Evolutionary conservation across 2,329 filamentous ascomycete genomes (phyloP), one percentile per base, ranked within the genome.

Genomic region (Xylariales sp.): DNA sequence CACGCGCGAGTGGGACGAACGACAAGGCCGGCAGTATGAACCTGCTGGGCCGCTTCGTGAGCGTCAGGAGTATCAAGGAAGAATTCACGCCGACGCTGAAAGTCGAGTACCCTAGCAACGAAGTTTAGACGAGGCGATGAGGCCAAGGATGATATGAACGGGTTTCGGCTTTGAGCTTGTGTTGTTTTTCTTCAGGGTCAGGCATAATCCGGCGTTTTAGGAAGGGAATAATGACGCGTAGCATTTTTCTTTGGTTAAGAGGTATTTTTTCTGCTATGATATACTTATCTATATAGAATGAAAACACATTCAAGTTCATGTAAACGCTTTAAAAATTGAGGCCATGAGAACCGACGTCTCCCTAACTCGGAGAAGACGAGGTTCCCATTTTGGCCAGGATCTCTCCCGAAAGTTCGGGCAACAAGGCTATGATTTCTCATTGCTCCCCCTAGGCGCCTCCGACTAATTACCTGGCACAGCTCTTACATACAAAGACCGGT

Each of bases 91-190:
- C 87, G 3, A 90, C 87, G 41, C 85, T 85, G 41, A 83, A 85
- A 78, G 89, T 93, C 39, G 78, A 79, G 60, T 94, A 94, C 78
- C 89, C 90, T 23, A 93, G 90, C 81, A 93, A 93, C 79, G 89
- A 90, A 80, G 80, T 84, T 23, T 89, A 78, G 48, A 45, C 14
- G 39, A 36, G 0, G 10, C 14, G 30, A n/a, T 36, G 28, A 16
- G 41, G 52, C 48, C n/a, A 54, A 50, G 1, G 28, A 50, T 8
- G 48, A 5, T 50, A 32, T 32, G 28, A n/a, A 32, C 14, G 28
- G 28, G 14, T 7, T 34, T 52, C 34, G 49, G 28, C 49, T 52
- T 5, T 52, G 28, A 52, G 49, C 49, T 52, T n/a, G 14, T 9
- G 49, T 32, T 30, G 23, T n/a, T 6, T 8, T 16, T 54, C 50